Percentiles rank a stretch among this genome's conserved stretches.
phyloP scores from a whole-genome alignment of 2,329 filamentous ascomycete species.

The Talaromyces sp. region DNA sequence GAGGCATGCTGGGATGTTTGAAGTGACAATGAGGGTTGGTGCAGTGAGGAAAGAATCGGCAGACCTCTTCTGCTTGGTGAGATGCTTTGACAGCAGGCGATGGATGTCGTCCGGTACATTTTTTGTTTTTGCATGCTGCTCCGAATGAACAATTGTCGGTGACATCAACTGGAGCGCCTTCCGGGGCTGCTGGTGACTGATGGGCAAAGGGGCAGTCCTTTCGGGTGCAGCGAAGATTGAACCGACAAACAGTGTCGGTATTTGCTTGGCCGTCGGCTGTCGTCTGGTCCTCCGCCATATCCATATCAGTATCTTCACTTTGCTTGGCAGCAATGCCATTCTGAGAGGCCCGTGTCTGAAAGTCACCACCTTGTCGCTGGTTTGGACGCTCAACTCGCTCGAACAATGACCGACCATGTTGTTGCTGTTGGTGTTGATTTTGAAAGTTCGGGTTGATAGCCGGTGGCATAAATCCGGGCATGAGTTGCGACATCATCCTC shows the following conservation, averaged over 20 bases:
- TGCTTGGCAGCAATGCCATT: conserved; percentile 22
- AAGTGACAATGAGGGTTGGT: conserved; percentile 83
- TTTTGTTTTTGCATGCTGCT: conserved; percentile 89
- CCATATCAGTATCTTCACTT: conserved; percentile 28
- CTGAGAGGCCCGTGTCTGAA: conserved; percentile 43
- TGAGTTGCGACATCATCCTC: conserved; percentile 73
- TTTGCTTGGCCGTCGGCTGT: conserved; percentile 45
- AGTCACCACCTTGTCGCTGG: conserved; percentile 51
- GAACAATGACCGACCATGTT: conserved; percentile 59
- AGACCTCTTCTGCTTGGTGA: conserved; percentile 78
- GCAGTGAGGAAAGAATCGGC: conserved; percentile 88
- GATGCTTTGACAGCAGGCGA: conserved; percentile 76
- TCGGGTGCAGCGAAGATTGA: conserved; percentile 82
- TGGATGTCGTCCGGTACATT: conserved; percentile 87
- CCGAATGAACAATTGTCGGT: conserved; percentile 77
- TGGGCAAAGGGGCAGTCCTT: conserved; percentile 89
- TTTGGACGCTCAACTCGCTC: conserved; percentile 58
- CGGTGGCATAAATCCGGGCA: conserved; percentile 51
- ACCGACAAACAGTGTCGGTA: conserved; percentile 72
- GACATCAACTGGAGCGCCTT: conserved; percentile 70
- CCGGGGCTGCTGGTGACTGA: conserved; percentile 83
- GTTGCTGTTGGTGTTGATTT: conserved; percentile 22
- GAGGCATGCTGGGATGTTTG: conserved; percentile 77
- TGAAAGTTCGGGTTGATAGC: conserved; percentile 53
- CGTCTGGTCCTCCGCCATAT: conserved; percentile 35